A percentile compares a stretch with the other conserved stretches of the same genome.
These are phyloP conservation scores for Cystobasidiopsis lactophilus DNA, from an alignment of 768 basidiomycete genomes.

Conservation along the genomic window DNA sequence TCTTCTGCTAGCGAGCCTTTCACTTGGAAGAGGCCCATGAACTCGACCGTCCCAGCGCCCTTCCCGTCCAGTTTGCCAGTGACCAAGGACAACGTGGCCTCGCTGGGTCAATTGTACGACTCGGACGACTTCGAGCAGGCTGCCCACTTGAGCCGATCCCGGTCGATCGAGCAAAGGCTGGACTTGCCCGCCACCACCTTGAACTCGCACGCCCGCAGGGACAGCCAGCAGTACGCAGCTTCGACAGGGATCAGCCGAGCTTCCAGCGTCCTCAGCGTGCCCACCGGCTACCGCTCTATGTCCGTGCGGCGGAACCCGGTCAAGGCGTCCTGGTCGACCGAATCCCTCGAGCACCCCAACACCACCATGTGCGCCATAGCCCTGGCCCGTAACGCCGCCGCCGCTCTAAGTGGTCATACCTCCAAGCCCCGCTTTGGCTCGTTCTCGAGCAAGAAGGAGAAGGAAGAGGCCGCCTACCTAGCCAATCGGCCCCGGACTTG, in stretches of 20 bases:
- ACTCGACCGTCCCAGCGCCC: not conserved
- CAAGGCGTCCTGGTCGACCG: not conserved
- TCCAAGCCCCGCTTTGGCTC: not conserved
- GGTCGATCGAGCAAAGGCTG: no score
- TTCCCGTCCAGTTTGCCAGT: not conserved
- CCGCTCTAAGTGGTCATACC: not conserved
- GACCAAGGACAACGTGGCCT: not conserved
- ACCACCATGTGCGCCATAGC: conserved; percentile 1
- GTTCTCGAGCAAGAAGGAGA: not conserved
- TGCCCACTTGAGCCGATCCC: no score
- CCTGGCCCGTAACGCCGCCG: not conserved
- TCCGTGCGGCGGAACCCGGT: not conserved
- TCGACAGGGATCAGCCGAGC: no score
- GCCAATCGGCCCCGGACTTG: no score
- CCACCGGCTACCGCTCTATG: not conserved
- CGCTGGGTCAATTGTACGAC: not conserved
- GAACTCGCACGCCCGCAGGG: no score
- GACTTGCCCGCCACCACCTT: no score
- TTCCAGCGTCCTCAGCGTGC: no score
- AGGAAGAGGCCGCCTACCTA: not conserved
- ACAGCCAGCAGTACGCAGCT: no score
- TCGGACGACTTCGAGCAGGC: not conserved
- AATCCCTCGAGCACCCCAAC: not conserved
- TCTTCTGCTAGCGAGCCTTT: not conserved
- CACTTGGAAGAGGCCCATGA: not conserved